Conservation (phyloP, 306 rosid genomes). For the Rosa persica region DNA sequence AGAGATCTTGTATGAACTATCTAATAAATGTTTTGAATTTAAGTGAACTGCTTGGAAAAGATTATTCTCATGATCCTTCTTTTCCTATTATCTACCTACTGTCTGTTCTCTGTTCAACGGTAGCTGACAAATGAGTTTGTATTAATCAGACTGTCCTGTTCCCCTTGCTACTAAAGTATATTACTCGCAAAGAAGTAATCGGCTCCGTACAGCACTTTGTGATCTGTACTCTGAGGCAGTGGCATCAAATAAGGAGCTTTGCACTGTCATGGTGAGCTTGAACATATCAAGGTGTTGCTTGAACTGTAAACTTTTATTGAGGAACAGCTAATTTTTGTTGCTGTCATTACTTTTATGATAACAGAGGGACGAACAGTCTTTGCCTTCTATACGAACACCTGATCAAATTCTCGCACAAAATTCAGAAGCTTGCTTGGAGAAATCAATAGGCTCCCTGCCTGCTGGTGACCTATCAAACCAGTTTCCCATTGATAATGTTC, state of each 20-base stretch:
- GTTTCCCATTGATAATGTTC: conserved; percentile 57
- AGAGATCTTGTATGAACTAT: not conserved
- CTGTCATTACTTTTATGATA: conserved; percentile 27
- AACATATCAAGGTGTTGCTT: conserved; percentile 7
- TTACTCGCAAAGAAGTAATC: conserved; percentile 75
- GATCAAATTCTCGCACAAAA: conserved; percentile 48
- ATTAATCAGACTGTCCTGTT: conserved; percentile 61
- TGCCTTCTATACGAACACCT: conserved; percentile 43
- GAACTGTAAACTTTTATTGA: conserved; percentile 12
- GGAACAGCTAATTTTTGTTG: conserved; percentile 28
- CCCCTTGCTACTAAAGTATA: conserved; percentile 93
- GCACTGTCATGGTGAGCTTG: conserved; percentile 39
- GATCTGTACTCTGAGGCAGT: conserved; percentile 62
- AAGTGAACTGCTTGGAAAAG: conserved; percentile 24
- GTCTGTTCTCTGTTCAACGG: conserved; percentile 13
- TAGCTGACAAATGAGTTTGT: conserved; percentile 22
- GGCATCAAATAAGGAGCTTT: conserved; percentile 45
- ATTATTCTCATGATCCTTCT: conserved; percentile 21
- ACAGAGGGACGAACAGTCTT: conserved; percentile 46
- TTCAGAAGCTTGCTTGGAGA: conserved; percentile 49
- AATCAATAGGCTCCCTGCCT: conserved; percentile 45
- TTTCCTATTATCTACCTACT: conserved; percentile 9
- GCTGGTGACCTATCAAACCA: conserved; percentile 52
- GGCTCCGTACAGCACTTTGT: conserved; percentile 65
- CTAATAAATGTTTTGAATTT: conserved; percentile 3